Evolutionary conservation across 2,329 filamentous ascomycete species (phyloP).

Genomic region (Neonectria coccinea): DNA sequence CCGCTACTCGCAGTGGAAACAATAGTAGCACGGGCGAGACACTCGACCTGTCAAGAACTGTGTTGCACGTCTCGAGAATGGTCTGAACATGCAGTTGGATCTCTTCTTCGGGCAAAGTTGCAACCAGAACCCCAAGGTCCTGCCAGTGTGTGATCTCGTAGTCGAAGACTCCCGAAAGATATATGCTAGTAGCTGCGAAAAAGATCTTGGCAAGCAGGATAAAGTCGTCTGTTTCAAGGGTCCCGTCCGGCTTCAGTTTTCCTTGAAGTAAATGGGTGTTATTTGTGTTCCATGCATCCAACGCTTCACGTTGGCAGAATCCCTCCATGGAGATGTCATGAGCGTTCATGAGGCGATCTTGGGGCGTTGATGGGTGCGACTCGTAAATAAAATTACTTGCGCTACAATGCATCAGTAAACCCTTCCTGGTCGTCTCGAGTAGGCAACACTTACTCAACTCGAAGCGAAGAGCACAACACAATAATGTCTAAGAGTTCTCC

Average conservation of each 20-base stretch:
- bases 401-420: slow-evolving; percentile 12
- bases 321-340: slow-evolving; percentile 36
- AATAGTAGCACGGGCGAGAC: slow-evolving; percentile 50
- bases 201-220: slow-evolving; percentile 41
- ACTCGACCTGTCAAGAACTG: slow-evolving; percentile 32
- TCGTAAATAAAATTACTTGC: slow-evolving; percentile 15
- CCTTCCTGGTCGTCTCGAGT: fast-evolving
- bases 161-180: slow-evolving; percentile 53
- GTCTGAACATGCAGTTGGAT: slow-evolving; percentile 40
- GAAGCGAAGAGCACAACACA: slow-evolving; percentile 47
- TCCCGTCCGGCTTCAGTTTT: fast-evolving
- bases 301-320: slow-evolving; percentile 31
- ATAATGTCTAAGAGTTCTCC: slow-evolving; percentile 48
- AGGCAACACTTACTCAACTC: slow-evolving; percentile 44
- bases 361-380: fast-evolving
- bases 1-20: slow-evolving; percentile 52
- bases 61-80: slow-evolving; percentile 40
- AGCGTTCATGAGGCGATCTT: background rate
- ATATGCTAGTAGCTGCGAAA: slow-evolving; percentile 51
- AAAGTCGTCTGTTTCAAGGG: slow-evolving; percentile 27
- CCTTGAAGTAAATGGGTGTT: fast-evolving
- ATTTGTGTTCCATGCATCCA: slow-evolving; percentile 30
- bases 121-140: slow-evolving; percentile 33
- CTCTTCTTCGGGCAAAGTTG: slow-evolving; percentile 36
- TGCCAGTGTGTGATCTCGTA: slow-evolving; percentile 50